Evolutionary conservation across 495 filamentous ascomycete species (phyloP).

Genomic region (Annulohypoxylon bovei): DNA sequence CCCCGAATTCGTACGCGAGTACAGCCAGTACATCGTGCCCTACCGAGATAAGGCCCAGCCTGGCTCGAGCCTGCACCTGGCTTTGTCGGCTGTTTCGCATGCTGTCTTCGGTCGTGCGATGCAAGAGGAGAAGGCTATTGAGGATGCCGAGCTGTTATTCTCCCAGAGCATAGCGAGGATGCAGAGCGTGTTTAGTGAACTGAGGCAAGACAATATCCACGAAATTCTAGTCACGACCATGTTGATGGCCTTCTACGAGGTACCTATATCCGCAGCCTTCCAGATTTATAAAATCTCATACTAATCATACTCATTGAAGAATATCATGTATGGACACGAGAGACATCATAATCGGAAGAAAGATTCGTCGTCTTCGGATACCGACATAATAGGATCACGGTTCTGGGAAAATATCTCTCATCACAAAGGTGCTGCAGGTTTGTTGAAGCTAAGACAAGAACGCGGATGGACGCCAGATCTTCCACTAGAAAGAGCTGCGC

Average conservation of each 20-base stretch:
- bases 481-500: constrained; percentile 42
- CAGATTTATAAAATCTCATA: background rate
- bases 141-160: constrained; percentile 34
- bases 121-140: constrained; percentile 15
- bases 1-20: constrained; percentile 35
- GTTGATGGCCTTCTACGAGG: constrained; percentile 47
- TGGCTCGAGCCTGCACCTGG: constrained; percentile 44
- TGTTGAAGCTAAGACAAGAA: constrained; percentile 41
- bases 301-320: constrained; percentile 5
- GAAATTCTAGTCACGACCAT: constrained; percentile 46
- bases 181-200: background rate
- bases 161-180: constrained; percentile 25
- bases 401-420: constrained; percentile 40
- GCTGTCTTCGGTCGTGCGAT: constrained; percentile 43
- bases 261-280: constrained; percentile 15
- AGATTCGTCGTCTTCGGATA: background rate
- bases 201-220: constrained; percentile 44
- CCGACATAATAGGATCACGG: constrained; percentile 32
- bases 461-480: constrained; percentile 33
- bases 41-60: constrained; percentile 26
- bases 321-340: constrained; percentile 9
- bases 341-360: background rate
- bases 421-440: constrained; percentile 37
- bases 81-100: constrained; percentile 46
- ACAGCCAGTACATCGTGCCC: constrained; percentile 33